Conservation (phyloP, 2,329 filamentous ascomycete genomes). For the Meredithiella fracta region DNA sequence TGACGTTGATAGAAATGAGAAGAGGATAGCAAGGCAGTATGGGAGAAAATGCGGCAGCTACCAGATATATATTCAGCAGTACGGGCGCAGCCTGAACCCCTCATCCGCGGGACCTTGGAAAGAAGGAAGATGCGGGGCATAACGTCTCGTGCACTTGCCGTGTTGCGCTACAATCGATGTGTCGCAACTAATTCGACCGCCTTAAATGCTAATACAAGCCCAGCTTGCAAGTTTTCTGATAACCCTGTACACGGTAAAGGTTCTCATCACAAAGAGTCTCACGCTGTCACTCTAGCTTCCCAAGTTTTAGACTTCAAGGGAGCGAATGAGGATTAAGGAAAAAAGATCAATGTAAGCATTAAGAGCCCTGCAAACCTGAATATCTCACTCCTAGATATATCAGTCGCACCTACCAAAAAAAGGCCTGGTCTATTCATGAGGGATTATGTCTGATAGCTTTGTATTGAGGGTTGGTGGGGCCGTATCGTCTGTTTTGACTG, state of each 20-base stretch:
- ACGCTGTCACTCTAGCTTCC: too few species aligned
- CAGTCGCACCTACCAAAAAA: neutral
- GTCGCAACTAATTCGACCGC: neutral
- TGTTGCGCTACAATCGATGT: neutral
- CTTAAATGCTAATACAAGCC: neutral
- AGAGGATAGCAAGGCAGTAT: slow-evolving; percentile 13
- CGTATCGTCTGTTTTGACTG: neutral
- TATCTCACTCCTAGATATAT: neutral
- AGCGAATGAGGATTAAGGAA: slow-evolving; percentile 4
- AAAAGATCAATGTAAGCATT: neutral
- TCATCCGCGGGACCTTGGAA: slow-evolving; percentile 10
- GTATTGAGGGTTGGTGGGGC: neutral
- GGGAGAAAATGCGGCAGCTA: slow-evolving; percentile 9
- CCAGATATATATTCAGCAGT: slow-evolving; percentile 10
- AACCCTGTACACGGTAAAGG: too few species aligned
- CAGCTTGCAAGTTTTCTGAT: neutral
- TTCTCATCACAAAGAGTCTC: too few species aligned
- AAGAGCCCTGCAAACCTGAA: neutral
- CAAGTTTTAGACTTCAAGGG: too few species aligned
- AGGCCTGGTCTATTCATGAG: neutral
- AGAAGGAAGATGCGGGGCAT: slow-evolving; percentile 32
- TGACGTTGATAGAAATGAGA: slow-evolving; percentile 11
- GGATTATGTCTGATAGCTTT: neutral
- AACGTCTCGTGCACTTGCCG: slow-evolving; percentile 3
- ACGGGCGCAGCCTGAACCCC: slow-evolving; percentile 3